phyloP scores from a whole-genome alignment of 1,139 yeast species.

The Yamadazyma epiphylla region DNA sequence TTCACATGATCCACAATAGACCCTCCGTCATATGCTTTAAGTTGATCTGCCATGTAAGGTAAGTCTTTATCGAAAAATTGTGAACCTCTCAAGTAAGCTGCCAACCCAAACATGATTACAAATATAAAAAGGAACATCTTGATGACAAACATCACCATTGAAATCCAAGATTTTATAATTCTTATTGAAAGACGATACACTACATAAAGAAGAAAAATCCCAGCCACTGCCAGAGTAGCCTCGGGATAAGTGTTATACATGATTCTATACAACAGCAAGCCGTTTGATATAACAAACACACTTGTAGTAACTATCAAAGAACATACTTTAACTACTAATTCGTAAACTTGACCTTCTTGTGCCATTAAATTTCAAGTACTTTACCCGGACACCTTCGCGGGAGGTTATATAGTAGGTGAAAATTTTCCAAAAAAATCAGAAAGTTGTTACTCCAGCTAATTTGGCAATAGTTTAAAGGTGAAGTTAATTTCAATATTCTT shows the following conservation, averaged over 20 bases:
- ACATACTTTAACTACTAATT: not conserved
- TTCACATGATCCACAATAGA: constrained; percentile 1
- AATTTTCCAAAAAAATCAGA: constrained; percentile 4
- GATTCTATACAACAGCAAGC: constrained; percentile 6
- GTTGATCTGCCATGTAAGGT: constrained; percentile 6
- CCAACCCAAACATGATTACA: constrained; percentile 9
- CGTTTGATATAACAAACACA: constrained; percentile 9
- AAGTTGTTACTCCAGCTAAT: constrained; percentile 8
- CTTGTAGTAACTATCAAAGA: constrained; percentile 5
- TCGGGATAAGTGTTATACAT: constrained; percentile 9
- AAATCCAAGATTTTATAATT: constrained; percentile 19
- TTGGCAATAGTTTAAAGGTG: constrained; percentile 5
- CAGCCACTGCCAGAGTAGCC: constrained; percentile 4
- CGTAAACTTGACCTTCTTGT: not conserved
- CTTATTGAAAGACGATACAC: constrained; percentile 7
- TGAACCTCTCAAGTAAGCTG: constrained; percentile 18
- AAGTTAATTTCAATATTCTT: not conserved
- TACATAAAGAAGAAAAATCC: constrained; percentile 8
- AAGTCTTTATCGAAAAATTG: constrained; percentile 18
- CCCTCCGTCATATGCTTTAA: constrained; percentile 2
- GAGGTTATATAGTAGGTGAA: constrained; percentile 1
- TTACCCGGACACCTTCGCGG: constrained; percentile 4
- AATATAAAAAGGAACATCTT: constrained; percentile 15
- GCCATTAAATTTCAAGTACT: not conserved
- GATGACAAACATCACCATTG: constrained; percentile 17